Conservation (phyloP, 768 basidiomycete genomes). For the Suillus luteus region DNA sequence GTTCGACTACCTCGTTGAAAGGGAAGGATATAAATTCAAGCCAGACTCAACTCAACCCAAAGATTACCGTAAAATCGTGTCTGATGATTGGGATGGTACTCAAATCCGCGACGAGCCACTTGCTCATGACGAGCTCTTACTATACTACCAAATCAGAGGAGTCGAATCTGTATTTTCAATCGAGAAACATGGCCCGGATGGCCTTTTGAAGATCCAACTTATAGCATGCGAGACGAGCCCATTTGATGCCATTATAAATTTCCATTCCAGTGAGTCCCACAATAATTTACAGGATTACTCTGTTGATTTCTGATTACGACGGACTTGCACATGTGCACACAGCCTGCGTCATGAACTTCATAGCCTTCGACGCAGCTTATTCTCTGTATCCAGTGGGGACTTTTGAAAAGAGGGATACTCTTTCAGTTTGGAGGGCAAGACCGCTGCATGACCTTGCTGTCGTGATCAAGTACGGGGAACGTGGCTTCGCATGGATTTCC, state of each 20-base stretch:
- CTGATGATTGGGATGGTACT: conserved; percentile 16
- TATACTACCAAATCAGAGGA: conserved; percentile 12
- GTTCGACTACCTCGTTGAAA: conserved; percentile 31
- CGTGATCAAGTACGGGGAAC: conserved; percentile 33
- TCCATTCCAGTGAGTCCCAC: conserved; percentile 43
- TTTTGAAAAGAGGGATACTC: conserved; percentile 32
- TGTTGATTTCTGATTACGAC: neutral
- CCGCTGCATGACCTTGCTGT: conserved; percentile 13
- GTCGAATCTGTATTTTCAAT: conserved; percentile 26
- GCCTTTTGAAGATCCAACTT: conserved; percentile 39
- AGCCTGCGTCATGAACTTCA: conserved; percentile 48
- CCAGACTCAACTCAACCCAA: conserved; percentile 23
- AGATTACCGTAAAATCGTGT: conserved; percentile 16
- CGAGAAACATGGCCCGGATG: conserved; percentile 6
- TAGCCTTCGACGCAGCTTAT: conserved; percentile 40
- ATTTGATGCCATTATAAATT: conserved; percentile 39
- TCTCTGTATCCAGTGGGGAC: conserved; percentile 42
- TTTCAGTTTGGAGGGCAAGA: conserved; percentile 22
- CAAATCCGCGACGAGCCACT: neutral
- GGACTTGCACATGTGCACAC: neutral
- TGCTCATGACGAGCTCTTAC: conserved; percentile 21
- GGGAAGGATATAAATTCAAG: conserved; percentile 30
- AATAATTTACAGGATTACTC: neutral
- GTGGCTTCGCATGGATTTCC: conserved; percentile 36
- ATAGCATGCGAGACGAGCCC: conserved; percentile 37